Conservation (phyloP, 345 rosid species). For the Eucalyptus grandis region DNA sequence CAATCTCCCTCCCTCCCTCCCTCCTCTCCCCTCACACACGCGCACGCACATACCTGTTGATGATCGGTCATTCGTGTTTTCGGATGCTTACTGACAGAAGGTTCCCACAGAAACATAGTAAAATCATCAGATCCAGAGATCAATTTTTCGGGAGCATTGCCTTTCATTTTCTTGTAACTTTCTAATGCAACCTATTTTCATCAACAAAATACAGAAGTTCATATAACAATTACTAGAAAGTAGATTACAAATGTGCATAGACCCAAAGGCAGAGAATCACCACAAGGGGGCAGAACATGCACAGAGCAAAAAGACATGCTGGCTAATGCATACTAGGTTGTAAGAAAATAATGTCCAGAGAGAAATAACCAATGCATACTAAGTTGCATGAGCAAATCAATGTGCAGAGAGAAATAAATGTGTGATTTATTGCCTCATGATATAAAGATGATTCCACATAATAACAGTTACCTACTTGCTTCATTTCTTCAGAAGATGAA, state of each 20-base stretch:
- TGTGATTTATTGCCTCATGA: too few species aligned
- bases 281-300: background rate
- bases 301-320: too few species aligned
- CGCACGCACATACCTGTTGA: constrained; percentile 40
- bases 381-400: too few species aligned
- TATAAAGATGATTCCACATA: too few species aligned
- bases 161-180: constrained; percentile 74
- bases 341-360: too few species aligned
- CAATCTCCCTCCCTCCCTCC: background rate
- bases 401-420: too few species aligned
- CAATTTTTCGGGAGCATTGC: constrained; percentile 73
- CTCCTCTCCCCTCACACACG: background rate
- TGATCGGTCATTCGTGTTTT: constrained; percentile 82
- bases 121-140: constrained; percentile 94
- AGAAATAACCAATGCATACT: too few species aligned
- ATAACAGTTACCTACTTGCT: too few species aligned
- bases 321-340: too few species aligned
- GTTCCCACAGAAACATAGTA: constrained; percentile 96
- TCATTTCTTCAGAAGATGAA: too few species aligned
- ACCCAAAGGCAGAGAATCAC: background rate
- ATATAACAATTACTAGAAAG: background rate
- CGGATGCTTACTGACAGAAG: constrained; percentile 62
- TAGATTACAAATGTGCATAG: background rate
- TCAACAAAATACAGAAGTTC: background rate
- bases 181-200: constrained; percentile 54